phyloP scores from a whole-genome alignment of 2,329 filamentous ascomycete genomes.

The Aspergillus pseudoterreus region DNA sequence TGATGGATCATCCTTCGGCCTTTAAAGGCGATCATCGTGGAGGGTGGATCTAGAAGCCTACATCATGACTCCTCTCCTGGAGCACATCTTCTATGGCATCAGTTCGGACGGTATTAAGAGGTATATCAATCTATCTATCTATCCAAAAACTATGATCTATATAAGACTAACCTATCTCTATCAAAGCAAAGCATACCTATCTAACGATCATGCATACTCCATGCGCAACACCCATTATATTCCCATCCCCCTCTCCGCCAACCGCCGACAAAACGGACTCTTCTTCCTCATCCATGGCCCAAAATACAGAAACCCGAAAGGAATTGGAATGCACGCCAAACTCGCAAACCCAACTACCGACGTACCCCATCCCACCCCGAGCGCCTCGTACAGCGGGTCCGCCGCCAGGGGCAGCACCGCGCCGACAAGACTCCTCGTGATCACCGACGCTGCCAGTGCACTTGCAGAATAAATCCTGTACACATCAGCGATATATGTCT shows the following conservation, averaged over 20 bases:
- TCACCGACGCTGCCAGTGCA: slow-evolving; percentile 52
- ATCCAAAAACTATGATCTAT: too few species aligned
- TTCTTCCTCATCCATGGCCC: slow-evolving; percentile 25
- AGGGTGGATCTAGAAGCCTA: too few species aligned
- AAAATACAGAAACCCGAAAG: slow-evolving; percentile 33
- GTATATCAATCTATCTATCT: too few species aligned
- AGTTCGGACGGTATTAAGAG: too few species aligned
- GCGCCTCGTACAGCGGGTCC: slow-evolving; percentile 31
- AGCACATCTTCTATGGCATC: too few species aligned
- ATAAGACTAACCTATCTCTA: too few species aligned
- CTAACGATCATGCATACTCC: not conserved
- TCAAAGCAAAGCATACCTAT: not conserved
- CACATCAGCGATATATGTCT: slow-evolving; percentile 65
- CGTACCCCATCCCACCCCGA: slow-evolving; percentile 42
- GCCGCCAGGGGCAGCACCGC: slow-evolving; percentile 55
- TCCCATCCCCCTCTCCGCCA: slow-evolving; percentile 18
- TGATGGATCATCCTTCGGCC: too few species aligned
- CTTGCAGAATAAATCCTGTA: slow-evolving; percentile 62
- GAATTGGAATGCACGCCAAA: slow-evolving; percentile 37
- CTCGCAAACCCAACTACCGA: slow-evolving; percentile 39
- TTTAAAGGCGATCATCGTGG: too few species aligned
- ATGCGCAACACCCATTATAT: not conserved
- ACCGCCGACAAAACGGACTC: slow-evolving; percentile 29
- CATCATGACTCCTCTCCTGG: too few species aligned
- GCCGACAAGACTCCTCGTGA: slow-evolving; percentile 49